Conservation (phyloP, 345 rosid genomes). For the Brassica rapa region DNA sequence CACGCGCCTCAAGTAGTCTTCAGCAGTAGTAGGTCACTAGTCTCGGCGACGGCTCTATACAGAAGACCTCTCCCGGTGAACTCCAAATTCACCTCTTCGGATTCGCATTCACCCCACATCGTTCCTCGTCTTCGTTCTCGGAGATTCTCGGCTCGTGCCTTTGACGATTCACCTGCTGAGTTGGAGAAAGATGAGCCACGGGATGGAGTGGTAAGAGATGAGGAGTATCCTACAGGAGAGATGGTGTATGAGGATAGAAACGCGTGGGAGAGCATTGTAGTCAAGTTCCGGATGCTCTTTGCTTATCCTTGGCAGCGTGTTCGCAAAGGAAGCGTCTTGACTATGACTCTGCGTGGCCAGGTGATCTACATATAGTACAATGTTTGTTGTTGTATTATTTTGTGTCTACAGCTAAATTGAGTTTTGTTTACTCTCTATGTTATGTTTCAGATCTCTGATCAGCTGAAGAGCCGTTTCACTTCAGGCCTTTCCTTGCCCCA, state of each 20-base stretch:
- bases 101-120: slow-evolving; percentile 3
- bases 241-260: slow-evolving; percentile 53
- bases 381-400: neutral
- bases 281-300: slow-evolving; percentile 70
- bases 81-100: slow-evolving; percentile 13
- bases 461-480: slow-evolving; percentile 87
- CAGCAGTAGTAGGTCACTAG: slow-evolving; percentile 32
- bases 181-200: slow-evolving; percentile 28
- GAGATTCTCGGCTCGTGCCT: slow-evolving; percentile 57
- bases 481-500: slow-evolving; percentile 83
- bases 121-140: slow-evolving; percentile 17
- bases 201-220: slow-evolving; percentile 22
- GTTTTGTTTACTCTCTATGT: neutral
- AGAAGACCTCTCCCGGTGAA: slow-evolving; percentile 35
- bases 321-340: slow-evolving; percentile 78
- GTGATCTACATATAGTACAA: slow-evolving; percentile 33
- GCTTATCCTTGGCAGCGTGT: slow-evolving; percentile 93
- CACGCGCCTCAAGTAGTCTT: slow-evolving; percentile 51
- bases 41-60: slow-evolving; percentile 35
- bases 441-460: slow-evolving; percentile 88
- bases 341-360: slow-evolving; percentile 94
- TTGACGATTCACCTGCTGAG: slow-evolving; percentile 53
- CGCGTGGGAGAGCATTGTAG: slow-evolving; percentile 61
- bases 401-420: neutral
- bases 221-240: slow-evolving; percentile 78